Base-by-base conservation (phyloP, 768 basidiomycete genomes). In the Boletus vinaceobasis region DNA sequence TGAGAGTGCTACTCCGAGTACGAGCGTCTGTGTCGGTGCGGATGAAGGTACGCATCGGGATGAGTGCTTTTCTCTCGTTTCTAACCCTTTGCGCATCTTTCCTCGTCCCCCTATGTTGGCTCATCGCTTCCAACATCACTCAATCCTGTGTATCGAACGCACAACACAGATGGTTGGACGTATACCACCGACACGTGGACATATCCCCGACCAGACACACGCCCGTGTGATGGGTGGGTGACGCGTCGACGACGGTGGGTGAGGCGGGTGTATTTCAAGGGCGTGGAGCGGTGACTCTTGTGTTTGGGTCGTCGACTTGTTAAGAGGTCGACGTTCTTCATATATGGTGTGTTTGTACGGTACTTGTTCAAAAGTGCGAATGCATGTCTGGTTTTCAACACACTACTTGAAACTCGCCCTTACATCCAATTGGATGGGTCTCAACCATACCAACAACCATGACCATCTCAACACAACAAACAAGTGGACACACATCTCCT, bases 141-240 rank as follows among this genome's bases (percentile, higher is more conserved):
- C n/a, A 1, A 43, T 26, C 42, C 23, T 13, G 4, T 33, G 8
- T 33, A 9, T 15, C 2, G 21, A 29, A 31, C 4, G 29, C 10
- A 26, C 23, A 31, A 32, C 27, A 29, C 58, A 21, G 55, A 83
- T 61, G 90, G 88, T 4, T 93, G 91, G 89, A 81, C 88, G 14
- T 92, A 92, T 62, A 86, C 86, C 8, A 87, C 89, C 57, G 89
- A 90, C 54, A 73, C 78, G 0, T 93, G 90, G 91, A 72, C 81
- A 5, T 76, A 84, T 52, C 74, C 82, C 11, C 52, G 71, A 9
- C 65, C 37, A 71, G 65, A 58, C 58, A 67, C 65, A 75, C 69
- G 38, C 74, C 74, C 71, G 70, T 50, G 75, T 64, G 56, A 79
- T 73, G 67, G 77, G 71, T 59, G 74, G 73, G 39, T 88, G 58